Base-by-base conservation (phyloP, 2,329 filamentous ascomycete species). In the Sphaerulina vaccinii region DNA sequence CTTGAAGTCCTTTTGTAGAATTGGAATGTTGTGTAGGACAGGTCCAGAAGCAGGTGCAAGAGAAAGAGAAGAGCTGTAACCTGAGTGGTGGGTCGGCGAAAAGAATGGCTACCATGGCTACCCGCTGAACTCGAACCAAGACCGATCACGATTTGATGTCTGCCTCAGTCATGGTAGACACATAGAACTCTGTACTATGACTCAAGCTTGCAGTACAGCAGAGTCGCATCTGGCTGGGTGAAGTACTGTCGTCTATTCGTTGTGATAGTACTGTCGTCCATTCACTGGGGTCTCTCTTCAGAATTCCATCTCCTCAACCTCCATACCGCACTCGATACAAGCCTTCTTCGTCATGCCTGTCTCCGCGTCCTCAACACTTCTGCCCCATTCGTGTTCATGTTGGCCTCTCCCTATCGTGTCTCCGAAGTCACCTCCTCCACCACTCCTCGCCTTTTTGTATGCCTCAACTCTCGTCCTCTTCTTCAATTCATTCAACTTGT, bases 381-480 rank as follows among this genome's bases (percentile, higher is more conserved):
- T 70, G 5, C 82, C 82, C 81, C 93, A 99, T 68, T 95, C 87
- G 74, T 99, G 93, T 46, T 90, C 86, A 76, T 99, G 93, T 64
- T 82, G 87, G 13, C 82, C 82, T 5, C 79, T 79, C 39, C 71
- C 64, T 19, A 96, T 78, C 45, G 80, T 79, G 69, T 96, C 89
- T 0, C 92, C 90, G 74, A 96, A 96, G 52, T 73, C 66, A 6
- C 75, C 77, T 5, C 69, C 70, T 13, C 71, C 73, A 13, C 78
- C 77, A 39, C 72, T 81, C 49, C 83, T 79, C 62, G 85, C 85
- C 43, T 91, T 76, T 49, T 90, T 82, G 63, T 92, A 95, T 0
- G 91, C 89, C 62, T 97, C 93, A 0, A 95, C 91, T 39, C 90
- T 79, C 10, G 93, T 99, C 69, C 91, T 85, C 72, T 92, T 91